Base-by-base conservation (phyloP, 2,329 filamentous ascomycete species). In the Lasiodiplodia citricola region DNA sequence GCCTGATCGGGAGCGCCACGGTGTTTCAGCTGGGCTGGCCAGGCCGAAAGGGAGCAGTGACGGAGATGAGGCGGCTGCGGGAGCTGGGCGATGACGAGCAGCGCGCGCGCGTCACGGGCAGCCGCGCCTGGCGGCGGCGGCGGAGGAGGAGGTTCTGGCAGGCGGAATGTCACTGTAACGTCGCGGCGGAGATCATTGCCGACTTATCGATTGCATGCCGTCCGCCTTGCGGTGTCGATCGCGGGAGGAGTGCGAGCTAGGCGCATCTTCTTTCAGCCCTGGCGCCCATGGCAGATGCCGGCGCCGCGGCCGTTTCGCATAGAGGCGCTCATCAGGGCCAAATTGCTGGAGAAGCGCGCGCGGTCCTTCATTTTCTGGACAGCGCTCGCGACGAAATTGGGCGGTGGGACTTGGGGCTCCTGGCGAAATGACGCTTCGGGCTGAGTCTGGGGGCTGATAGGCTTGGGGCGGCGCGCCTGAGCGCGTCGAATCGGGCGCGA, bases 121-220 rank as follows among this genome's bases (percentile, higher is more conserved):
- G 55, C 23, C 18, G 56, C 55, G 37, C 31, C 31, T 28, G 25
- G 16, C 13, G 14, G 55, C 35, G 14, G 23, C 8, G 51, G 6
- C 13, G 14, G 55, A 31, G 14, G 23, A 28, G 23, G 50, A 16
- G 54, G 16, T 4, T 37, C 28, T 31, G 35, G 23, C 23, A 21
- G 41, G 28, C 11, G 37, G 35, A 35, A 64, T 64, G 60, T 52
- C 44, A 64, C 60, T 64, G 60, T 52, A 64, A 64, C 60, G 58
- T 63, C 58, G 58, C 58, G 58, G 58, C 47, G 60, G 69, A 69
- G 75, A 75, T 74, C 73, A 72, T 70, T 73, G 71, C 71, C 73
- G 60, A 64, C 75, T 76, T 77, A 78, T 80, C 77, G 77, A 79
- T 79, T 80, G 75, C 73, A 73, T 77, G 74, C 72, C 70, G 69